Conservation (phyloP, 2,329 filamentous ascomycete species). For the Myotisia sp. region DNA sequence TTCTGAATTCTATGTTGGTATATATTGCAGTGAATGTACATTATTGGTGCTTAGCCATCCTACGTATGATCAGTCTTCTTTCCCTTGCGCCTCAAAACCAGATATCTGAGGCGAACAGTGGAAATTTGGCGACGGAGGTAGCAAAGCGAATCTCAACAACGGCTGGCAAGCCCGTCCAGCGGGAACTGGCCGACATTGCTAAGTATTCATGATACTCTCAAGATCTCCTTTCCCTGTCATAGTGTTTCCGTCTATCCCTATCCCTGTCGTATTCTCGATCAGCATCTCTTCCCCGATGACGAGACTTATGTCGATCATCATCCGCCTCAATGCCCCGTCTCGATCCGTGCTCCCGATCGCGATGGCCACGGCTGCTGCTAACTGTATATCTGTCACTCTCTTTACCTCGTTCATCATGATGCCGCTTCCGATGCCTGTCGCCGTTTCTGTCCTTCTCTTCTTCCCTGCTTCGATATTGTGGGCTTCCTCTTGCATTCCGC, state of each 20-base stretch:
- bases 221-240: conserved; percentile 9
- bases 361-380: conserved; percentile 18
- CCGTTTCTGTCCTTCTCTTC: no score
- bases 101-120: no score
- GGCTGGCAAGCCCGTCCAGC: conserved; percentile 1
- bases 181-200: no score
- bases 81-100: no score
- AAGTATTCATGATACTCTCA: no score
- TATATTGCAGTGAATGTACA: no score
- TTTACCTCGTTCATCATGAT: conserved; percentile 23
- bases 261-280: conserved; percentile 18
- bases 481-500: conserved; percentile 26
- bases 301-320: conserved; percentile 16
- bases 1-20: no score
- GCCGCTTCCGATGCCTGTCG: conserved; percentile 9
- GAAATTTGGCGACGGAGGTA: no score
- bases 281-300: conserved; percentile 15
- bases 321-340: conserved; percentile 15
- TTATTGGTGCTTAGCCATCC: no score
- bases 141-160: no score
- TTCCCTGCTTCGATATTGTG: no score
- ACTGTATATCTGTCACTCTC: conserved; percentile 13
- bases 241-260: conserved; percentile 15
- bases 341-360: conserved; percentile 19
- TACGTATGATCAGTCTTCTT: no score